Conservation (phyloP, 1,139 yeast genomes). For the Meyerozyma elateridarum region DNA sequence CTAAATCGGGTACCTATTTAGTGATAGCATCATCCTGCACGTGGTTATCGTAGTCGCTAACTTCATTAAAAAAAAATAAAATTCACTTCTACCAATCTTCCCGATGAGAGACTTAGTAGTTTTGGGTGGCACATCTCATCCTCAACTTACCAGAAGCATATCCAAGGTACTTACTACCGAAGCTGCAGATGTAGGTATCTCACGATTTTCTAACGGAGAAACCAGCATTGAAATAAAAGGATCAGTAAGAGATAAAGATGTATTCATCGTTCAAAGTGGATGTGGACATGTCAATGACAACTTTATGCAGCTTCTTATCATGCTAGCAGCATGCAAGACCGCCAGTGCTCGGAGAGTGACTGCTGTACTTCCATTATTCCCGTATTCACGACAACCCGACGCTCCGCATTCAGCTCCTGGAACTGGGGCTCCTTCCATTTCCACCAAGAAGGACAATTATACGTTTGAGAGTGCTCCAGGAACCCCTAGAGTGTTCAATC, state of each 20-base stretch:
- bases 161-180: slow-evolving; percentile 61
- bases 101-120: slow-evolving; percentile 72
- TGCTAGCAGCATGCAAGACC: slow-evolving; percentile 91
- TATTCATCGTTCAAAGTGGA: slow-evolving; percentile 75
- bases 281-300: slow-evolving; percentile 91
- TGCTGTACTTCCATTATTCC: slow-evolving; percentile 91
- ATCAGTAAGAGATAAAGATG: slow-evolving; percentile 91
- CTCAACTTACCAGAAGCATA: slow-evolving; percentile 55
- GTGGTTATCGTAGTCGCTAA: neutral
- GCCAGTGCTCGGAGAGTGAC: slow-evolving; percentile 93
- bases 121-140: slow-evolving; percentile 74
- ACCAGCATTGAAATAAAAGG: slow-evolving; percentile 80
- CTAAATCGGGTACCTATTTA: no score
- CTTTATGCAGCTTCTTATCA: slow-evolving; percentile 80
- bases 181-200: slow-evolving; percentile 51
- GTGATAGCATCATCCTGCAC: no score
- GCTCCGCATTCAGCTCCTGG: slow-evolving; percentile 80
- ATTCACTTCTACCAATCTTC: no score
- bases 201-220: slow-evolving; percentile 78
- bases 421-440: slow-evolving; percentile 39
- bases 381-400: slow-evolving; percentile 95
- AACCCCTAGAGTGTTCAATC: slow-evolving; percentile 46
- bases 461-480: slow-evolving; percentile 63
- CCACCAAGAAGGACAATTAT: slow-evolving; percentile 39
- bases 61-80: no score